Base-by-base conservation (phyloP, 2,329 filamentous ascomycete genomes). In the Cordyceps fumosorosea region DNA sequence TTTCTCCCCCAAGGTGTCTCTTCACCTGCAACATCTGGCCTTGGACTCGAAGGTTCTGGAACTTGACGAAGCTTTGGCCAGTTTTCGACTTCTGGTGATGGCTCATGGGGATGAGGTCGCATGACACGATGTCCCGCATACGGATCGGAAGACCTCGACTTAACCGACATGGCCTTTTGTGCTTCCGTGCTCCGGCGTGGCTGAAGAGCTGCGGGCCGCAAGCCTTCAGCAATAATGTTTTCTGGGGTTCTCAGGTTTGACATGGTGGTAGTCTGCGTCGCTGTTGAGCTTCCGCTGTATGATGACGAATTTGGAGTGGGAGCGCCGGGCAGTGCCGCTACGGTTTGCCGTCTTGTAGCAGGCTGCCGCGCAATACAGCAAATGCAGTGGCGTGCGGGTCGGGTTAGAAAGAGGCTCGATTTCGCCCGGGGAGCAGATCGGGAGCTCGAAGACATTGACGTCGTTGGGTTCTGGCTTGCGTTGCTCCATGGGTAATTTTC, bases 351-450 rank as follows among this genome's bases (percentile, higher is more conserved):
- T 11, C 56, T 59, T 26, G 48, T 50, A 18, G 57, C 32, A 8
- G 61, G 65, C 54, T 64, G 65, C 6, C 63, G 60, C 20, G 64
- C 65, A 10, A 68, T 64, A 58, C 72, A 76, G 18, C 68, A 69
- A 56, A 74, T 69, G 57, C 69, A 73, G 64, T 76, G 75, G 4
- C 71, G 56, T 37, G 69, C 61, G 16, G 51, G 42, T 18, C 45
- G 59, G 29, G 42, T 69, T 65, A 22, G 70, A 66, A 54, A 68
- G 66, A 60, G 72, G 68, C 1, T 69, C 69, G 14, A 66, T 67
- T 56, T 72, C 72, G 26, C 67, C 65, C 7, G 59, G 26, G 58
- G 51, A n/a, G 40, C 51, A 40, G 59, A 55, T 18, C 42, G n/a
- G 7, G 59, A 55, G 44, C 59, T 61, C 3, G 59, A 55, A 34